Conservation (phyloP, 169 alveolate species). For the Plasmodium coatneyi region DNA sequence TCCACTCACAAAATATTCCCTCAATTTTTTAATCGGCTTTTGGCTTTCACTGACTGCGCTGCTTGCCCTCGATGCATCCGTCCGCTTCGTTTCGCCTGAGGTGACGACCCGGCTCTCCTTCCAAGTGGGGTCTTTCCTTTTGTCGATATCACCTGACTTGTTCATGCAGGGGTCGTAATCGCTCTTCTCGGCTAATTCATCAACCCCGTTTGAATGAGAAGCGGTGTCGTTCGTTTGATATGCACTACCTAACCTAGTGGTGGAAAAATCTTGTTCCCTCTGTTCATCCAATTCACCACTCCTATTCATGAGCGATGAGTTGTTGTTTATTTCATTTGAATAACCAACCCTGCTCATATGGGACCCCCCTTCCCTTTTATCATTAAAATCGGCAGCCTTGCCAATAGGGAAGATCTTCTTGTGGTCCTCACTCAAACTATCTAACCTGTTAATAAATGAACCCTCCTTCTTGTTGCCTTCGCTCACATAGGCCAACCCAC, state of each 20-base stretch:
- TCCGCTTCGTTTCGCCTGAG: not conserved
- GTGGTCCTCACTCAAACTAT: not conserved
- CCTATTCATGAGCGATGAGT: not conserved
- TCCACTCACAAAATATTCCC: constrained; percentile 18
- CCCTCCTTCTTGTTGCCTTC: not conserved
- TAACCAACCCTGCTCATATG: not conserved
- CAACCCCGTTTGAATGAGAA: not conserved
- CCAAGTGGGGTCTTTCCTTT: not conserved
- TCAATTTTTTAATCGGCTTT: constrained; percentile 33
- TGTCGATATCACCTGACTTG: not conserved
- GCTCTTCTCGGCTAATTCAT: not conserved
- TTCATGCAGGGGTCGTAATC: not conserved
- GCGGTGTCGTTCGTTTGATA: not conserved
- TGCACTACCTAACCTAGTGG: not conserved
- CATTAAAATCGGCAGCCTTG: not conserved
- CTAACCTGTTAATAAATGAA: not conserved
- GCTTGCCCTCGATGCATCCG: not conserved
- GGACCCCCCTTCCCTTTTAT: not conserved
- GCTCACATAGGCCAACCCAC: not conserved
- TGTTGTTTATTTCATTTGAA: not conserved
- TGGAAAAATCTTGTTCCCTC: not conserved
- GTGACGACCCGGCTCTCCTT: not conserved
- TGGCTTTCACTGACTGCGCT: not conserved
- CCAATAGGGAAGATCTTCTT: not conserved
- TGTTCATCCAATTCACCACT: not conserved